Base-by-base conservation (phyloP, 306 rosid species). In the Dalbergia oliveri region DNA sequence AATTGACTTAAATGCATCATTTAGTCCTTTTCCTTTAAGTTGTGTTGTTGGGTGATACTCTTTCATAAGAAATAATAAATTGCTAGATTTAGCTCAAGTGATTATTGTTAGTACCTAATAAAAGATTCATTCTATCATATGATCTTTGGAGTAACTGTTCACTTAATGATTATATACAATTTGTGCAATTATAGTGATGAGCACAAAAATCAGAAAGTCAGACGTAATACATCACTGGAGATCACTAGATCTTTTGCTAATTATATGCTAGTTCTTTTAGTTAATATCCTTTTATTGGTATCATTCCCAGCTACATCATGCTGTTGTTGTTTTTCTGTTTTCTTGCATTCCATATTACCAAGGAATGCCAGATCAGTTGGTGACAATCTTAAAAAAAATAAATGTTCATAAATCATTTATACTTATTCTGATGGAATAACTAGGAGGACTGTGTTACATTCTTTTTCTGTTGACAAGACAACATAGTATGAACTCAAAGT, bases 31-130 rank as follows among this genome's bases (percentile, higher is more conserved):
- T 53, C 26, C 66, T 35, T 31, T 11, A n/a, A 8, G 23, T 49
- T 34, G 39, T 50, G 10, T 50, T 34, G 21, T n/a, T 37, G 3
- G 1, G 57, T 12, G 37, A 63, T 63, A 35, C 41, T 31, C 72
- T 62, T 34, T 31, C 18, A 47, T 50, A 49, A 3, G 4, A 26
- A 33, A 66, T 31, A 16, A 47, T 47, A 26, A n/a, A 33, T 45
- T 49, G 66, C 33, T 71, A 19, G 59, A 71, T 26, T 62, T 37
- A 37, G 26, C 47, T 50, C 31, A 79, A 39, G 54, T 69, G 64
- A 3, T 33, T 69, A 59, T 47, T 79, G 5, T 3, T 69, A 33
- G 39, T 11, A 13, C 18, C 44, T 66, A 4, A 21, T 43, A 15
- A 44, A 39, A 19, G n/a, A 12, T 45, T 41, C 21, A n/a, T 31